Evolutionary conservation across 2,329 filamentous ascomycete species (phyloP).

Genomic region (Penicillium sp.): DNA sequence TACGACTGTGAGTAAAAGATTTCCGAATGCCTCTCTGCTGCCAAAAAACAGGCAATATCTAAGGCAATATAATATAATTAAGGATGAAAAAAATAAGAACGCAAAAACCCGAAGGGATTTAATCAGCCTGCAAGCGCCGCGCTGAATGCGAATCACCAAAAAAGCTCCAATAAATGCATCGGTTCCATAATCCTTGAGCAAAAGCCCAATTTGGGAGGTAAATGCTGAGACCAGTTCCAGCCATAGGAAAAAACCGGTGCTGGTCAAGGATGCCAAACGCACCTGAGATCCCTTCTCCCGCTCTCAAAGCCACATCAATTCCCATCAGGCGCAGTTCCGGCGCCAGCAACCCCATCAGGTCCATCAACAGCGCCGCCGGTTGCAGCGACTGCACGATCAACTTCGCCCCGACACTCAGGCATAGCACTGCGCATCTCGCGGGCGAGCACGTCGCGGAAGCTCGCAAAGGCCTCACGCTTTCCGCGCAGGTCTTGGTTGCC

Average conservation of each 20-base stretch:
- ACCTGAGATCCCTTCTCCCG: background rate
- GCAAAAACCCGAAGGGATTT: background rate
- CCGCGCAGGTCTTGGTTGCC: conserved; percentile 64
- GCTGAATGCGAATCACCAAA: conserved; percentile 1
- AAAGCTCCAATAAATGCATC: conserved; percentile 7
- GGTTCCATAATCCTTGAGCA: background rate
- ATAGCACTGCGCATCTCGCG: conserved; percentile 58
- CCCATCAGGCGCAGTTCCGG: background rate
- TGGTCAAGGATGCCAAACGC: background rate
- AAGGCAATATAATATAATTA: background rate
- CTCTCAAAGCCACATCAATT: background rate
- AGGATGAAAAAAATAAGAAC: background rate
- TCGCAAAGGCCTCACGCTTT: conserved; percentile 58
- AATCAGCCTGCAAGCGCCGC: background rate
- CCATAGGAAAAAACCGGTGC: background rate
- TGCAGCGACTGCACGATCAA: conserved; percentile 51
- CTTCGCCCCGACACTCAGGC: conserved; percentile 56
- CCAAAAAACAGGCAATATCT: background rate
- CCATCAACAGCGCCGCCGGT: conserved; percentile 26
- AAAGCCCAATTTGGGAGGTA: background rate
- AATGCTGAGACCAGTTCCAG: background rate
- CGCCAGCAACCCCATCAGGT: background rate
- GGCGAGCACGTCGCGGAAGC: conserved; percentile 59
- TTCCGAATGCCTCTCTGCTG: no score
- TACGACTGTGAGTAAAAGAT: background rate